Evolutionary conservation across 2,329 filamentous ascomycete species (phyloP), one percentile per base, ranked within the genome.

Genomic region (Dothideomycetes sp.): DNA sequence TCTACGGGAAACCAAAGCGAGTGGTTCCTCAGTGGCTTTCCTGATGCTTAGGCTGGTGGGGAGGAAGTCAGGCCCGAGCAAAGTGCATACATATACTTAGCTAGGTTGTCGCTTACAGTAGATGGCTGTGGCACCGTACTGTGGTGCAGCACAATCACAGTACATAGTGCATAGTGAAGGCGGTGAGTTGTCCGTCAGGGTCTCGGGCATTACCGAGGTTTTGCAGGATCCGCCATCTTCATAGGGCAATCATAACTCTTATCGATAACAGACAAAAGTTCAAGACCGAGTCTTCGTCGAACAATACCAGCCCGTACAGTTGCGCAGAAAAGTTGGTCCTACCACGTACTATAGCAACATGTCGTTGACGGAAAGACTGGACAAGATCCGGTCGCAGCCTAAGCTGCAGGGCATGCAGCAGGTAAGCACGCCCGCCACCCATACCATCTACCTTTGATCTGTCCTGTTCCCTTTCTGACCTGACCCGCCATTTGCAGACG

Each of bases 351-450:
- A 5, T 5, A 32, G 8, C n/a, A 14, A 8, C 12, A 67, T 67
- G 66, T 77, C 77, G 62, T 68, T 96, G 56, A 79, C 83, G 61
- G 89, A 94, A 70, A 93, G 87, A 71, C 77, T 98, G 60, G 84
- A 89, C 68, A 95, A 93, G 75, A 95, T 96, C 63, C 84, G 91
- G 65, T 91, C 65, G 50, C 64, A 84, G 58, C 91, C 91, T 41
- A 94, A 94, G 64, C 77, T 95, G 55, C 85, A 96, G 64, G 94
- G 84, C 61, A 88, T 95, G 66, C 79, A 94, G 62, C 86, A 88
- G 75, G 39, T 41, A 27, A 36, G 32, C 5, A 24, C 3, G 5
- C 9, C 1, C 16, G 22, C 7, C 12, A 29, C 24, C 7, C 24
- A 29, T n/a, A n/a, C n/a, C n/a, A n/a, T n/a, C n/a, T n/a, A n/a